Evolutionary conservation across 345 rosid species (phyloP), one percentile per base, ranked within the genome.

Genomic region (Nephelium lappaceum): DNA sequence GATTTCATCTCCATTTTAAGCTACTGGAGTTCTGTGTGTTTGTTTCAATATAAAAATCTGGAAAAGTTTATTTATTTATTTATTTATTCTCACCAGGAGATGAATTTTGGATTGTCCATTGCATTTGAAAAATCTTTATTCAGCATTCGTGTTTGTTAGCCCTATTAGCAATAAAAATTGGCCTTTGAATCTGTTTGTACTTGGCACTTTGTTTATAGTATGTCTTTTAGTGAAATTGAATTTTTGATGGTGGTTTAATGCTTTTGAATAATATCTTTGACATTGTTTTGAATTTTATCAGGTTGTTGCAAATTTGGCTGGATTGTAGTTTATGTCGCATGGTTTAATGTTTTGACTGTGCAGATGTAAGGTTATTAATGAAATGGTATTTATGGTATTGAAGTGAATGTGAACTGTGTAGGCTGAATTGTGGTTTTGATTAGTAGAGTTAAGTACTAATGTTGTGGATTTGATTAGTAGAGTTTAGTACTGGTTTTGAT

Each of bases 401-500:
- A 19, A 58, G 8, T 58, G 25, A 21, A 58, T 27, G 31, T 27
- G 31, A 27, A 27, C 31, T 27, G 31, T 2, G 31, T 27, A 27
- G 31, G 31, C 31, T 27, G 31, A 2, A 27, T 27, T 58, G 63
- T 57, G 62, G 21, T 57, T 57, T 57, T 57, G 24, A 57, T 18
- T 5, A 19, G 62, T 57, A n/a, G 8, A 57, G 4, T 57, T 19
- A 0, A 27, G 31, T 27, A 27, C 31, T 57, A 5, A 11, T 12
- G 42, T 21, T 58, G 7, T 5, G 38, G 2, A 23, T 25, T 11
- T 21, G 21, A 8, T 63, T 42, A 27, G 31, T 27, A 27, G 31
- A 27, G 15, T 10, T n/a, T 57, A 18, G 62, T 57, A 18, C 12
- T 18, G 12, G n/a, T 18, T 57, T 57, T 57, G 41, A 85, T 91